Conservation (phyloP, 2,329 filamentous ascomycete genomes). For the Diaporthe citriasiana region DNA sequence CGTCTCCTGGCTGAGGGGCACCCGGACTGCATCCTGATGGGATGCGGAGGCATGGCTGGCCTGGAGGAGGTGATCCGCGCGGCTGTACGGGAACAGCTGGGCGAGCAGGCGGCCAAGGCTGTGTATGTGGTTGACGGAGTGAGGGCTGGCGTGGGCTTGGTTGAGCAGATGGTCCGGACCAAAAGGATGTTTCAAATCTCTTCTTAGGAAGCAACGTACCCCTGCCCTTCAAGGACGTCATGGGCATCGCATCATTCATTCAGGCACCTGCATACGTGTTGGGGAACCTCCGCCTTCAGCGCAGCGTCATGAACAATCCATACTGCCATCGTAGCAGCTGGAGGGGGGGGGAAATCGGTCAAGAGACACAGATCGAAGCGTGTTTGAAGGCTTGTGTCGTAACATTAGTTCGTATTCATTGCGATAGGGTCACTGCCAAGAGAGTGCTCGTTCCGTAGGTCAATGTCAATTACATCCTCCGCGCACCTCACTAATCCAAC, state of each 20-base stretch:
- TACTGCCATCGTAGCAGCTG: background rate
- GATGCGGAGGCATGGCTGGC: conserved; percentile 92
- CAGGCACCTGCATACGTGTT: background rate
- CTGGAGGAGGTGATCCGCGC: conserved; percentile 82
- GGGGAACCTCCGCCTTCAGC: background rate
- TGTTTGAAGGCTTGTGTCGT: background rate
- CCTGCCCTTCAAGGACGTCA: background rate
- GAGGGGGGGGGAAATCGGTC: no score
- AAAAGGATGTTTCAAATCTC: conserved; percentile 53
- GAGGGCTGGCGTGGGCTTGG: conserved; percentile 74
- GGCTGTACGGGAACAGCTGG: conserved; percentile 75
- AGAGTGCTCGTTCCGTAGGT: background rate
- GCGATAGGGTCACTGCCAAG: background rate
- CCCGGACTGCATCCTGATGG: conserved; percentile 81
- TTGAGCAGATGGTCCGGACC: conserved; percentile 68
- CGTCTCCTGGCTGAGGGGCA: conserved; percentile 70
- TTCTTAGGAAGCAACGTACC: background rate
- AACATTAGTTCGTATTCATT: conserved; percentile 19
- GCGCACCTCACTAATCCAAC: conserved; percentile 56
- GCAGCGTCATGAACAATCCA: background rate
- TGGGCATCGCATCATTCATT: background rate
- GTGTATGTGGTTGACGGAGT: conserved; percentile 86
- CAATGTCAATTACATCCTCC: background rate
- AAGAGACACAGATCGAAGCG: background rate
- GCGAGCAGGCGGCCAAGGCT: conserved; percentile 65